A percentile compares a stretch with the other conserved stretches of the same genome.
Conservation (phyloP, 495 filamentous ascomycete species). For the Penicillium desertorum region DNA sequence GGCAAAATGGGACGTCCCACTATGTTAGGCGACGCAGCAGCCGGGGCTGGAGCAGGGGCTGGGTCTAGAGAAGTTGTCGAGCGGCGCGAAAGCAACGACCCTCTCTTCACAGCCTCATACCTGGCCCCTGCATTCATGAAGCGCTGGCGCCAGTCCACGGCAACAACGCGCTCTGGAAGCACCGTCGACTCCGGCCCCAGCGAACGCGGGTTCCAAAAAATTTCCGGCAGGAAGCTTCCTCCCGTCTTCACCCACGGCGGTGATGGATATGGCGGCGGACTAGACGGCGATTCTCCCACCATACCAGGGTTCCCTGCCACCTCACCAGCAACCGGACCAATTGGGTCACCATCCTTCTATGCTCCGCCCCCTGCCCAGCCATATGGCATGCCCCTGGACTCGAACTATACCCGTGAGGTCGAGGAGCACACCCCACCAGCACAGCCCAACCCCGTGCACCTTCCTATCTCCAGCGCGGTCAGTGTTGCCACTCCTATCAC, state of each 20-base stretch:
- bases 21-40: constrained; percentile 27
- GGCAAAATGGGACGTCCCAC: constrained; percentile 27
- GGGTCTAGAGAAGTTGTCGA: constrained; percentile 44
- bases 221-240: constrained; percentile 71
- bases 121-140: constrained; percentile 49
- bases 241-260: constrained; percentile 68
- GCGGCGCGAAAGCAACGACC: constrained; percentile 54
- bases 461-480: constrained; percentile 47
- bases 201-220: constrained; percentile 58
- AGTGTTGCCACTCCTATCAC: constrained; percentile 30
- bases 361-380: constrained; percentile 37
- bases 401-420: constrained; percentile 37
- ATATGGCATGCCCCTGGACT: constrained; percentile 40
- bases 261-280: constrained; percentile 63
- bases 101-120: constrained; percentile 55
- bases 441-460: constrained; percentile 50
- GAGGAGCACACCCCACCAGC: constrained; percentile 37
- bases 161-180: constrained; percentile 47
- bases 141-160: constrained; percentile 39
- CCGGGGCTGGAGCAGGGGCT: constrained; percentile 11
- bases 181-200: constrained; percentile 35
- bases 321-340: constrained; percentile 19
- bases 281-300: constrained; percentile 27
- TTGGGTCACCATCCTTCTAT: constrained; percentile 26
- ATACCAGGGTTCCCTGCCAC: constrained; percentile 22